Evolutionary conservation across 306 rosid species (phyloP).

Genomic region (Benincasa hispida): DNA sequence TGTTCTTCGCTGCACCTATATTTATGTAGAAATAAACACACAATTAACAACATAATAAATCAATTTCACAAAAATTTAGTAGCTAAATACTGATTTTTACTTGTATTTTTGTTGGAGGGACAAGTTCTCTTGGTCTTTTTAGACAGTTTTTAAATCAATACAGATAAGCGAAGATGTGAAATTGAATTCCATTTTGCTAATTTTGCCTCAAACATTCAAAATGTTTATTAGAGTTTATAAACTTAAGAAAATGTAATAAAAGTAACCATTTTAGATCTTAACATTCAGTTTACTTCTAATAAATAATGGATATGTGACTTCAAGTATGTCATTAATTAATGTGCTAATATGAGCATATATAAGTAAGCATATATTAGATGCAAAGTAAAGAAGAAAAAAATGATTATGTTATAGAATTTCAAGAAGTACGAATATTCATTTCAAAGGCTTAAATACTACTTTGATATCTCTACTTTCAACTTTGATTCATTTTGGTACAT

Average conservation of each 20-base stretch:
- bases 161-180: neutral
- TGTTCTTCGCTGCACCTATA: slow-evolving; percentile 61
- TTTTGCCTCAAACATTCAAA: too few species aligned
- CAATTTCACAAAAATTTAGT: neutral
- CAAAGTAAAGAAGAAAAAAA: neutral
- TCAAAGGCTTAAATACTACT: too few species aligned
- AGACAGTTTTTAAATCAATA: neutral
- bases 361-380: neutral
- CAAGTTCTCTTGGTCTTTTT: neutral
- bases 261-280: neutral
- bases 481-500: too few species aligned
- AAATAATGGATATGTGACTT: neutral
- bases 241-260: too few species aligned
- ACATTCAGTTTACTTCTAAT: too few species aligned
- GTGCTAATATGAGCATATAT: neutral
- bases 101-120: too few species aligned
- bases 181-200: too few species aligned
- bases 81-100: neutral
- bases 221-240: too few species aligned
- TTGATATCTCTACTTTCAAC: too few species aligned
- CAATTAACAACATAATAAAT: neutral
- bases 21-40: neutral
- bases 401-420: too few species aligned
- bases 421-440: too few species aligned
- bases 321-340: too few species aligned